Percentiles rank a stretch among this genome's conserved stretches.
phyloP scores from a whole-genome alignment of 768 basidiomycete species.

The Lentinula edodes region DNA sequence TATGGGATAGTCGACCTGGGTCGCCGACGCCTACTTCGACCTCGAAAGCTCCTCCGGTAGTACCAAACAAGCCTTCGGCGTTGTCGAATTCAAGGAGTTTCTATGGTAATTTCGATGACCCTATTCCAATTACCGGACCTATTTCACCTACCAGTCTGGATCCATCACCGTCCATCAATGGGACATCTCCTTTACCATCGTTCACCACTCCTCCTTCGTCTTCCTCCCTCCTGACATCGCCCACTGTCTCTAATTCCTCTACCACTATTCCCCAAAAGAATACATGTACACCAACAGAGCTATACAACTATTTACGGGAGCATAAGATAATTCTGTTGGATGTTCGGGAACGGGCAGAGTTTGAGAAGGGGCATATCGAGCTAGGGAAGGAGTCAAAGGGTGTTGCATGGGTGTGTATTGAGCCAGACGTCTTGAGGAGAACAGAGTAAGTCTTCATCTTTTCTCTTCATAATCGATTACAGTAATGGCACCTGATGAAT shows the following conservation, averaged over 20 bases:
- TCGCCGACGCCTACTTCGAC: slow-evolving; percentile 40
- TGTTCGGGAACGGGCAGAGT: slow-evolving; percentile 73
- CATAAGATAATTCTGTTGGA: slow-evolving; percentile 74
- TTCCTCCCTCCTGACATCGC: slow-evolving; percentile 12
- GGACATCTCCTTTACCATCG: slow-evolving; percentile 13
- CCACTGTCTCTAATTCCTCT: slow-evolving; percentile 22
- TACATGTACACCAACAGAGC: slow-evolving; percentile 50
- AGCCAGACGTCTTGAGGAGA: slow-evolving; percentile 70
- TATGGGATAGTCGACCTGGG: slow-evolving; percentile 57
- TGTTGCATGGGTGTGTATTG: slow-evolving; percentile 58
- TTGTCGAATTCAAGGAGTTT: slow-evolving; percentile 25
- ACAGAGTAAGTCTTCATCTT: slow-evolving; percentile 47
- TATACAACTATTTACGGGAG: slow-evolving; percentile 52
- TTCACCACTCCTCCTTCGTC: neutral
- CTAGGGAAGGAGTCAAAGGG: slow-evolving; percentile 33
- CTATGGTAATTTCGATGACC: slow-evolving; percentile 8
- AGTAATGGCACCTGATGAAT: neutral
- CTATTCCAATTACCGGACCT: neutral
- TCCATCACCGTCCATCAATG: slow-evolving; percentile 17
- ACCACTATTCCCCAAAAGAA: slow-evolving; percentile 49
- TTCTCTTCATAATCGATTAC: neutral
- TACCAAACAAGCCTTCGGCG: slow-evolving; percentile 36
- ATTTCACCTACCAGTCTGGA: neutral
- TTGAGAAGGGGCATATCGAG: slow-evolving; percentile 68
- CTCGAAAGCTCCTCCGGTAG: neutral